Evolutionary conservation across 2,329 filamentous ascomycete species (phyloP).

Genomic region (Pyrenophora seminiperda): DNA sequence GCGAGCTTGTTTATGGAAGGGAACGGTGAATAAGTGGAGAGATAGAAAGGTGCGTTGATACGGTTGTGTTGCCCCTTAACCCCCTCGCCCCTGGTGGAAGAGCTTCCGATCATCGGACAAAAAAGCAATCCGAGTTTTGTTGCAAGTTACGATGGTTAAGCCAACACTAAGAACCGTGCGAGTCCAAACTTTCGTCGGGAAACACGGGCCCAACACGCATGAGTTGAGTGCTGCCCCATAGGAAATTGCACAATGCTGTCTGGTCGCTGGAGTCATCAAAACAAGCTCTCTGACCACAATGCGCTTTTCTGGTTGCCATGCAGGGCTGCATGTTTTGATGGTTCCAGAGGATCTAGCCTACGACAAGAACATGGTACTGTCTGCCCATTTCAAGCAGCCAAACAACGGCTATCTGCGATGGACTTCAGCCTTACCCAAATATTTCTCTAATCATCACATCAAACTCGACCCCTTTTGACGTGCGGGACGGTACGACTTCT

Average conservation of each 20-base stretch:
- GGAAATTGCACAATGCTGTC: too few relatives aligned
- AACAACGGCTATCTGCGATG: neutral
- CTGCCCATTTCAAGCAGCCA: neutral
- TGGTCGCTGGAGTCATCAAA: neutral
- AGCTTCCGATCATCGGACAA: too few relatives aligned
- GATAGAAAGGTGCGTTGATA: too few relatives aligned
- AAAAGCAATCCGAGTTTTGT: too few relatives aligned
- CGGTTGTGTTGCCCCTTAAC: too few relatives aligned
- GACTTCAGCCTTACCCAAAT: neutral
- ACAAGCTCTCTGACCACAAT: neutral
- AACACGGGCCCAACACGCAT: too few relatives aligned
- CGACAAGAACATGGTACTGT: conserved; percentile 1
- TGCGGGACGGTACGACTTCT: neutral
- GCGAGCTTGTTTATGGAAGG: neutral
- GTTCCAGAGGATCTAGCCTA: neutral
- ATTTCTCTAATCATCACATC: neutral
- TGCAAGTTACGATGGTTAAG: too few relatives aligned
- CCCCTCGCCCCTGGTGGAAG: too few relatives aligned
- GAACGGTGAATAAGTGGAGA: neutral
- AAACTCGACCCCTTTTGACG: conserved; percentile 6
- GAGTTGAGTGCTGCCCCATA: too few relatives aligned
- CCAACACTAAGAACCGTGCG: too few relatives aligned
- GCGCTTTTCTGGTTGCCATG: neutral
- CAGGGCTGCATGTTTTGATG: neutral
- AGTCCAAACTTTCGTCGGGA: too few relatives aligned